Percentiles rank a stretch among this genome's conserved stretches.
These are phyloP conservation scores for Monoraphidium neglectum DNA, from an alignment of 139 green algal species.

Conservation along the genomic window DNA sequence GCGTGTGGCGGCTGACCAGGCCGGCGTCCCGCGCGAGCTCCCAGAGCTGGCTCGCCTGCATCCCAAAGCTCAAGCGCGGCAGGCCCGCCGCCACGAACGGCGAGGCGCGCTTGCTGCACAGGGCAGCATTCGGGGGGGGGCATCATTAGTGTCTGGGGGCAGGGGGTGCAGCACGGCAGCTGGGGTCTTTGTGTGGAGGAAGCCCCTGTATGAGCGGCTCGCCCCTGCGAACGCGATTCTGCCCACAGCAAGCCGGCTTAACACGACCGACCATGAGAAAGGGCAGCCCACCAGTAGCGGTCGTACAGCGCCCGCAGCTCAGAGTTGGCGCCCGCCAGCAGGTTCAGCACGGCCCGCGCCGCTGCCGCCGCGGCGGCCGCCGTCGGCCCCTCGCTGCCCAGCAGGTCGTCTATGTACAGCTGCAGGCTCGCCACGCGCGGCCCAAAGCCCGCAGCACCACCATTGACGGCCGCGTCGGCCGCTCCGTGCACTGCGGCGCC, in stretches of 20 bases:
- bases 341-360: slow-evolving; percentile 38
- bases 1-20: slow-evolving; percentile 36
- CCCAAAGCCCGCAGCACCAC: slow-evolving; percentile 3
- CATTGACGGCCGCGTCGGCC: background rate
- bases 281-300: slow-evolving; percentile 59
- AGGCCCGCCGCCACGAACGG: slow-evolving; percentile 4
- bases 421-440: background rate
- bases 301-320: slow-evolving; percentile 71
- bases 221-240: background rate
- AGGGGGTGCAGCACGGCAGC: background rate
- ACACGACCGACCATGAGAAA: too few species aligned
- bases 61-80: slow-evolving; percentile 12
- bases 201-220: background rate
- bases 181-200: background rate
- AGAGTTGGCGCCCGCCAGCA: slow-evolving; percentile 61
- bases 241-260: background rate
- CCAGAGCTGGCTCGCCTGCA: slow-evolving; percentile 56
- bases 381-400: slow-evolving; percentile 33
- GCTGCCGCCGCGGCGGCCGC: slow-evolving; percentile 22
- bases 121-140: slow-evolving; percentile 3
- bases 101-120: slow-evolving; percentile 31
- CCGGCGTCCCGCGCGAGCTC: slow-evolving; percentile 51
- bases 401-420: slow-evolving; percentile 59
- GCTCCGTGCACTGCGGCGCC: background rate
- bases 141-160: background rate